Conservation (phyloP, 768 basidiomycete genomes). For the Infundibulicybe gibba region DNA sequence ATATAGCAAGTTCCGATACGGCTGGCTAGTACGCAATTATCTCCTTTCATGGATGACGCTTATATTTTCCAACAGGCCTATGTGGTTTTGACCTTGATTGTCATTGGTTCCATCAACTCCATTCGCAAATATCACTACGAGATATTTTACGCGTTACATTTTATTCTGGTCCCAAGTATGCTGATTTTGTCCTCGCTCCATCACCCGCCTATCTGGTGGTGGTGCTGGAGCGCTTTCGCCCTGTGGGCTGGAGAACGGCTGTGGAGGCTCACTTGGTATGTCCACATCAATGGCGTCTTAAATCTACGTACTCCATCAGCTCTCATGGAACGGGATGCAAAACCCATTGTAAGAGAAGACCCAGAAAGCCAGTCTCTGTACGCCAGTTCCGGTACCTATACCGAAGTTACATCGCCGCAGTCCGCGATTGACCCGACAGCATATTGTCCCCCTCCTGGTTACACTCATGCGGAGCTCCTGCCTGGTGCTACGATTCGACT, state of each 20-base stretch:
- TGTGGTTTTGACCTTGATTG: conserved; percentile 46
- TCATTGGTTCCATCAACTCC: conserved; percentile 44
- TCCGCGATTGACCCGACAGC: conserved; percentile 3
- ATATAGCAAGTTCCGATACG: conserved; percentile 61
- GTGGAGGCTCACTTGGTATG: no score
- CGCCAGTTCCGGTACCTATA: conserved; percentile 54
- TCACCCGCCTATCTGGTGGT: conserved; percentile 62
- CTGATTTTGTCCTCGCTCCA: conserved; percentile 62
- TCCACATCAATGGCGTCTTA: no score
- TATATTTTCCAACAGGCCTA: conserved; percentile 42
- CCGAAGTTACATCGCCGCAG: conserved; percentile 51
- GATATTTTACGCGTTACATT: conserved; percentile 62
- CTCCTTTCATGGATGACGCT: background rate
- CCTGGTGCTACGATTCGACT: conserved; percentile 70
- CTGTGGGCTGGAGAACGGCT: conserved; percentile 46
- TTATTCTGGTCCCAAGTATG: conserved; percentile 60
- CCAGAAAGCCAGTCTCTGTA: no score
- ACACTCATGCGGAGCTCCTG: conserved; percentile 28
- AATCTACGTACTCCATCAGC: no score
- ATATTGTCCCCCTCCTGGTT: conserved; percentile 60
- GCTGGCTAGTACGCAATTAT: conserved; percentile 39
- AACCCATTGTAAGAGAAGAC: no score
- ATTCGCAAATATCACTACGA: conserved; percentile 56
- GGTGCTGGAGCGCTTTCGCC: conserved; percentile 61
- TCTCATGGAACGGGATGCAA: no score